These are phyloP conservation scores for Dictyostelium intermedium DNA, from an alignment of 78 protist species.

Conservation along the genomic window DNA sequence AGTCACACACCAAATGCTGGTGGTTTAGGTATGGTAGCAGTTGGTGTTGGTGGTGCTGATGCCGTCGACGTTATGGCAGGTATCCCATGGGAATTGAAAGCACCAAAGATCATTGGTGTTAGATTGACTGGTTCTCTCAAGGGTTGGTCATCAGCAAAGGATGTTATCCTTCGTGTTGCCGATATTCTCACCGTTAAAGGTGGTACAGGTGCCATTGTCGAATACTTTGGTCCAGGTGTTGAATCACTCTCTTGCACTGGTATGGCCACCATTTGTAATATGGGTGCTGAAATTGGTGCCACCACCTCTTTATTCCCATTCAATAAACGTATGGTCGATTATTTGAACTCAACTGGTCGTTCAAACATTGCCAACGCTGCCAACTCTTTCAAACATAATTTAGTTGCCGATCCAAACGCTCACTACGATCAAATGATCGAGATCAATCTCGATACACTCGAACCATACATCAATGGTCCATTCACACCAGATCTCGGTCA, in stretches of 20 bases:
- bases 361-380: slow-evolving; percentile 80
- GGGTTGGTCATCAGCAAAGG: slow-evolving; percentile 95
- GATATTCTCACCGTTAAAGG: slow-evolving; percentile 93
- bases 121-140: slow-evolving; percentile 89
- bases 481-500: slow-evolving; percentile 95
- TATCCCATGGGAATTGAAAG: slow-evolving; percentile 96
- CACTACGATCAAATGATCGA: slow-evolving; percentile 93
- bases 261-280: slow-evolving; percentile 97
- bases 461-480: slow-evolving; percentile 98
- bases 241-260: slow-evolving; percentile 94
- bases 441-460: slow-evolving; percentile 91
- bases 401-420: slow-evolving; percentile 84
- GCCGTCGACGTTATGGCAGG: slow-evolving; percentile 98
- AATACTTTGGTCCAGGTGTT: slow-evolving; percentile 96
- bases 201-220: slow-evolving; percentile 95
- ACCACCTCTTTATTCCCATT: slow-evolving; percentile 98
- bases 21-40: slow-evolving; percentile 91
- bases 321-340: slow-evolving; percentile 89
- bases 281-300: slow-evolving; percentile 99
- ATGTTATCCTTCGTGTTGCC: slow-evolving; percentile 95
- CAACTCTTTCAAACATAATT: slow-evolving; percentile 38
- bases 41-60: slow-evolving; percentile 98
- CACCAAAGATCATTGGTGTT: slow-evolving; percentile 97
- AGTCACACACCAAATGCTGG: slow-evolving; percentile 96
- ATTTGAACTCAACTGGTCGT: slow-evolving; percentile 93